These are phyloP conservation scores for Microthlaspi erraticum DNA, from an alignment of 345 rosid species.

Conservation along the genomic window DNA sequence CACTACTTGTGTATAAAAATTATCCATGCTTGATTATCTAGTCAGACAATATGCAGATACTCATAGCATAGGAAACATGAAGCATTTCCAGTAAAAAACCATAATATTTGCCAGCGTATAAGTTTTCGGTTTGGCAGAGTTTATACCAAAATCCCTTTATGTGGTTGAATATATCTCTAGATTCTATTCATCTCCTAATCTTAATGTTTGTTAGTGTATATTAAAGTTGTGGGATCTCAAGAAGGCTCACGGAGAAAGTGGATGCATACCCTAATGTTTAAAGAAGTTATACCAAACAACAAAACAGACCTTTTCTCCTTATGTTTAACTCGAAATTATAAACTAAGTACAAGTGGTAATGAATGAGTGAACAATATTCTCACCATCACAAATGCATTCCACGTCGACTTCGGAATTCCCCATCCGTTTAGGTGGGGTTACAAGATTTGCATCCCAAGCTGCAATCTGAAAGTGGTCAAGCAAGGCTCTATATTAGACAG, in stretches of 20 bases:
- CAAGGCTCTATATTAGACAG: not conserved
- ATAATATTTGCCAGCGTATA: not conserved
- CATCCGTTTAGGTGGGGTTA: slow-evolving; percentile 96
- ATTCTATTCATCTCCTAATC: slow-evolving; percentile 5
- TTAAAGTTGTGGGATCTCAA: not conserved
- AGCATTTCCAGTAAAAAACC: not conserved
- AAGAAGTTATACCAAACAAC: slow-evolving; percentile 2
- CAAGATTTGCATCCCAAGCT: slow-evolving; percentile 99
- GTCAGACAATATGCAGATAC: too few relatives aligned
- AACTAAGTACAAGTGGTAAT: not conserved
- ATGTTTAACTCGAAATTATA: not conserved
- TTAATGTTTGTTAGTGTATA: not conserved
- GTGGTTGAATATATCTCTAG: not conserved
- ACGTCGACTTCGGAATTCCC: slow-evolving; percentile 71
- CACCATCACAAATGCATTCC: slow-evolving; percentile 78
- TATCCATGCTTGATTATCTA: slow-evolving; percentile 21
- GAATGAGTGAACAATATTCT: slow-evolving; percentile 34
- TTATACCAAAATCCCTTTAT: not conserved
- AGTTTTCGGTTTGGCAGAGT: not conserved
- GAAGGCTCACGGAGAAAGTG: slow-evolving; percentile 13
- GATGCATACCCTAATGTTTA: not conserved
- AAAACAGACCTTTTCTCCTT: slow-evolving; percentile 10
- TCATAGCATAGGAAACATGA: slow-evolving; percentile 18
- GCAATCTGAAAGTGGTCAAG: slow-evolving; percentile 65
- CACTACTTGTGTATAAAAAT: slow-evolving; percentile 14